Evolutionary conservation across 768 basidiomycete genomes (phyloP).

Genomic region (Xerocomellus chrysenteron): DNA sequence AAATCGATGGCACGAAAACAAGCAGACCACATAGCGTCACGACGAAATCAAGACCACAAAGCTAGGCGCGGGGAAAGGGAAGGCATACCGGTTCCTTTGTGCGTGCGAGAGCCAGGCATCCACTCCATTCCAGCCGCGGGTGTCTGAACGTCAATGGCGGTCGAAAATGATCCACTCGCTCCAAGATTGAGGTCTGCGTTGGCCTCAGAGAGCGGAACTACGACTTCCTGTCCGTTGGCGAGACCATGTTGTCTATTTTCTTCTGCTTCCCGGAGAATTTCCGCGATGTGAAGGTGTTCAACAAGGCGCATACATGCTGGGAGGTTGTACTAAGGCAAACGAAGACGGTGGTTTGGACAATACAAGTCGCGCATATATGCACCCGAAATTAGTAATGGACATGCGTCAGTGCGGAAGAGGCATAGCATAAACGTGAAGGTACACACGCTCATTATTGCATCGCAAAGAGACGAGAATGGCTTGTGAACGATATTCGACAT

Average conservation of each 20-base stretch:
- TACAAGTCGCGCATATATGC: conserved; percentile 14
- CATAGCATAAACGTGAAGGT: not conserved
- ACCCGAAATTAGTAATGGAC: not conserved
- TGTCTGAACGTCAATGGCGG: not conserved
- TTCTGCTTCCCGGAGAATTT: conserved; percentile 68
- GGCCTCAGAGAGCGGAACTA: not conserved
- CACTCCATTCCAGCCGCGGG: not conserved
- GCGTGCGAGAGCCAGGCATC: not conserved
- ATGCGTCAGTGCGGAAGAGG: not conserved
- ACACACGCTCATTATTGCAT: conserved; percentile 68
- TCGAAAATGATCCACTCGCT: too few species aligned
- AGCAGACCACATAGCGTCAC: not conserved
- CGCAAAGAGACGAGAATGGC: conserved; percentile 71
- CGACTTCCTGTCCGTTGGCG: conserved; percentile 32
- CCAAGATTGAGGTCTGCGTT: not conserved
- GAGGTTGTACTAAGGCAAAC: conserved; percentile 56
- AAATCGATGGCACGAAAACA: not conserved
- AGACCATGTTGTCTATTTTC: conserved; percentile 40
- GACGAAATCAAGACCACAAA: not conserved
- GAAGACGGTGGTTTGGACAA: not conserved
- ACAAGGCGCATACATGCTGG: conserved; percentile 73
- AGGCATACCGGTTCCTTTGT: conserved; percentile 6
- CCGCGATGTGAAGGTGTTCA: conserved; percentile 68
- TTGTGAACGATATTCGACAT: conserved; percentile 61
- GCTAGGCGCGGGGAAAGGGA: not conserved